phyloP scores from a whole-genome alignment of 208 protist genomes.

The Wallacemonas sp. region DNA sequence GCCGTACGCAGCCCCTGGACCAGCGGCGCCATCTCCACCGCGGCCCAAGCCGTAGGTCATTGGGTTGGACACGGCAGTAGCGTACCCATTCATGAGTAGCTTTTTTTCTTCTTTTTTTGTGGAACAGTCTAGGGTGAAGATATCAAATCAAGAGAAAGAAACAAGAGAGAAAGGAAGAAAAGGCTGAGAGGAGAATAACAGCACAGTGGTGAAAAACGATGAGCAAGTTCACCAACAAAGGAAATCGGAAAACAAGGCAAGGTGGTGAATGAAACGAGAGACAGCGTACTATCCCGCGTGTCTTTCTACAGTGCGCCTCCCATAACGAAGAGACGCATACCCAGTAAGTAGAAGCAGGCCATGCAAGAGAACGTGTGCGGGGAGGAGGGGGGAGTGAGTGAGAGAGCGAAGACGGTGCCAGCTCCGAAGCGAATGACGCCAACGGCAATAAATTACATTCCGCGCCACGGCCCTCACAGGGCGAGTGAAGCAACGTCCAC shows the following conservation, averaged over 20 bases:
- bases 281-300: no score
- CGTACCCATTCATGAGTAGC: no score
- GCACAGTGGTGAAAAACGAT: no score
- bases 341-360: no score
- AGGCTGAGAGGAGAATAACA: neutral
- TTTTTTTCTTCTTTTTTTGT: neutral
- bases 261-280: neutral
- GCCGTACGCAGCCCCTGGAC: neutral
- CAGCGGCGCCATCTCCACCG: neutral
- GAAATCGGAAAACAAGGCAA: neutral
- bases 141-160: neutral
- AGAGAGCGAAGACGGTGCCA: neutral
- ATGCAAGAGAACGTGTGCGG: neutral
- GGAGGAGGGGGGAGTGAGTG: neutral
- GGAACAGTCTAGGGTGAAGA: neutral
- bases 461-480: no score
- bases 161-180: neutral
- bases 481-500: no score
- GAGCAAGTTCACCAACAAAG: no score
- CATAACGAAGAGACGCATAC: no score
- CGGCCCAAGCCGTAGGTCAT: constrained; percentile 2
- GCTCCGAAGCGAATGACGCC: neutral
- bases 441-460: no score
- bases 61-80: no score
- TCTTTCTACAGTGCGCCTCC: no score